These are phyloP conservation scores for Vitellaria paradoxa DNA, from an alignment of 179 eudicot species.

Conservation along the genomic window DNA sequence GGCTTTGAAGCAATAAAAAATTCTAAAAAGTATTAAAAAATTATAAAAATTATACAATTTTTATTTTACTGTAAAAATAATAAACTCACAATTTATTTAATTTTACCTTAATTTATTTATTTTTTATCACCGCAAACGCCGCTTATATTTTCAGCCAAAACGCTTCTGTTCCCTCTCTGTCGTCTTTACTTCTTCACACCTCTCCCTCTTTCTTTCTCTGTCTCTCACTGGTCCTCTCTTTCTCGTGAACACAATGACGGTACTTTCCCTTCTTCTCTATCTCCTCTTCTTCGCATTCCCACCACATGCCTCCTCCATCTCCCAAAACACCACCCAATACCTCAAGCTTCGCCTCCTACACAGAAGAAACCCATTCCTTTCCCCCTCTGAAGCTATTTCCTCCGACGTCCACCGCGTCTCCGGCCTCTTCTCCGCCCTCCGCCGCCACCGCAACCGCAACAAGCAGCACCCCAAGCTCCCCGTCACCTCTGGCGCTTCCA, in stretches of 20 bases:
- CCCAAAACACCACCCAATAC: constrained; percentile 4
- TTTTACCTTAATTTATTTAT: too few relatives aligned
- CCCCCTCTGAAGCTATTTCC: constrained; percentile 35
- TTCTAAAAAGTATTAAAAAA: too few relatives aligned
- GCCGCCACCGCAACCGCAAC: neutral
- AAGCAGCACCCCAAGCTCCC: constrained; percentile 28
- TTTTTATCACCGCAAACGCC: too few relatives aligned
- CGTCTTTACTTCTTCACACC: too few relatives aligned
- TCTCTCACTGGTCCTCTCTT: neutral
- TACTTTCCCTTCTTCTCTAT: neutral
- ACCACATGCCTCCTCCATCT: neutral
- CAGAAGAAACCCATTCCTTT: constrained; percentile 15
- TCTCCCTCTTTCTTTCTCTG: neutral
- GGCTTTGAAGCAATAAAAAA: too few relatives aligned
- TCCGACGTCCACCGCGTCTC: constrained; percentile 33
- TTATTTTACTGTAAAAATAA: too few relatives aligned
- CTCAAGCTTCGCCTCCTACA: constrained; percentile 38
- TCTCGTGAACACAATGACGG: constrained; percentile 5
- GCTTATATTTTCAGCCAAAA: too few relatives aligned
- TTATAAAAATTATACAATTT: too few relatives aligned
- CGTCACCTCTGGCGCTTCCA: constrained; percentile 58
- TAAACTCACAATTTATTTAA: too few relatives aligned
- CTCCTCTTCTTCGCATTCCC: neutral
- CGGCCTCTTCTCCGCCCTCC: constrained; percentile 19
- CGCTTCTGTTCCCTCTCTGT: too few relatives aligned